Base-by-base conservation (phyloP, 495 filamentous ascomycete species). In the Pseudomonodictys pantanalensis region DNA sequence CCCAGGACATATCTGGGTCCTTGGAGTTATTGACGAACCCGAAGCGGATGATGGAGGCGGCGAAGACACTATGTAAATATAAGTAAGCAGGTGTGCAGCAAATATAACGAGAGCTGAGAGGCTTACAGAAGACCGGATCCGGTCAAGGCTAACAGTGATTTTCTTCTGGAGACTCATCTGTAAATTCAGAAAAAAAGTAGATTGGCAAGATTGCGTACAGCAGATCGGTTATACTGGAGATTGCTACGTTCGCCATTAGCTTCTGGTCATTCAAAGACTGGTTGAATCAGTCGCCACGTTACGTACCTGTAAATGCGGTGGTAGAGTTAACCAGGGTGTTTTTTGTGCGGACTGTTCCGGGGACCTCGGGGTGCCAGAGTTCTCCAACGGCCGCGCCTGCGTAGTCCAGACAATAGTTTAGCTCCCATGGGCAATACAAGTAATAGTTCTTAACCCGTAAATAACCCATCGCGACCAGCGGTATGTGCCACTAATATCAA, bases 121-220 rank as follows among this genome's bases (percentile, higher is more conserved):
- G 52, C 52, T 24, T 47, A 56, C 52, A 56, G 52, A 6, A 56
- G 41, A 28, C 52, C 52, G 3, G 52, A 56, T 18, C 52, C 52
- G 7, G 41, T 56, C 39, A 56, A 17, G 9, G 11, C 52, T 7
- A 45, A 56, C 32, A 20, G 23, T 22, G 39, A 46, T 2, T 39
- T 56, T 56, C 18, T 23, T 46, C 22, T 17, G 2, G 51, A 35
- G 51, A 30, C 33, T 42, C 30, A 29, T n/a, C n/a, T n/a, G n/a
- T n/a, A n/a, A n/a, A n/a, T n/a, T n/a, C n/a, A n/a, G n/a, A n/a
- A n/a, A n/a, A n/a, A n/a, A n/a, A n/a, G n/a, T n/a, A n/a, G n/a
- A n/a, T n/a, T n/a, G n/a, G n/a, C n/a, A n/a, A n/a, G n/a, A n/a
- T n/a, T n/a, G n/a, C n/a, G n/a, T n/a, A n/a, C n/a, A n/a, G n/a